These are phyloP conservation scores for Globisporangium paroecandrum DNA, from an alignment of 352 stramenopile species.

Conservation along the genomic window DNA sequence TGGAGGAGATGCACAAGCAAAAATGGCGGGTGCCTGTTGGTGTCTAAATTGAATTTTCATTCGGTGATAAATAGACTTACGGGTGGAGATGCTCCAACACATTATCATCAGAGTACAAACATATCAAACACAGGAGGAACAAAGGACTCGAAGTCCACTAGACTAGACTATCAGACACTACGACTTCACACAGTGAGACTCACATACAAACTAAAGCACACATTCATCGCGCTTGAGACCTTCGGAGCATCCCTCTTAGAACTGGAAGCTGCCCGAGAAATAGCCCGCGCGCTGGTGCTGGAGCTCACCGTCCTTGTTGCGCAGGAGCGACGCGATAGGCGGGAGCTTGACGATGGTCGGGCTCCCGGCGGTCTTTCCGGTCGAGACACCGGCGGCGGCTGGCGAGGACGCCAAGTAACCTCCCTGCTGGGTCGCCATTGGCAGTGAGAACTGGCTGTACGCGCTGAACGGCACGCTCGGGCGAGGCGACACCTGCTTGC, in stretches of 20 bases:
- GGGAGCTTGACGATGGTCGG: conserved; percentile 40
- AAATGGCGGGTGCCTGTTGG: not conserved
- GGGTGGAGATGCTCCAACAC: not conserved
- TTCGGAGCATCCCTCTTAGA: conserved; percentile 8
- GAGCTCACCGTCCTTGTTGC: conserved; percentile 27
- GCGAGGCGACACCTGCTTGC: conserved; percentile 6
- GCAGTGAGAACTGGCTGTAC: conserved; percentile 14
- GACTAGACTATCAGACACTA: conserved; percentile 5
- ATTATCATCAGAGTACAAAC: conserved; percentile 1
- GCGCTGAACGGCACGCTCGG: conserved; percentile 12
- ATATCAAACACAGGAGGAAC: conserved; percentile 11
- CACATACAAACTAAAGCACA: not conserved
- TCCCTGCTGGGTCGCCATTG: not conserved
- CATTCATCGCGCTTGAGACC: not conserved
- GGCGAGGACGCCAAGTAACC: conserved; percentile 6
- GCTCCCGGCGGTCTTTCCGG: conserved; percentile 21
- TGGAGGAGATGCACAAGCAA: not conserved
- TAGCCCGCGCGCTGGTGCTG: conserved; percentile 15
- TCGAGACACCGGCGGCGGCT: conserved; percentile 11
- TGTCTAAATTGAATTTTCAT: conserved; percentile 15
- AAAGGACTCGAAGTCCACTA: conserved; percentile 1
- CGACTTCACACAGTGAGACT: not conserved
- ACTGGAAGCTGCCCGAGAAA: conserved; percentile 22
- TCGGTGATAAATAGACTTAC: conserved; percentile 13
- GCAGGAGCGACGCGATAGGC: conserved; percentile 58